These are phyloP conservation scores for Acorus gramineus DNA, from an alignment of 106 monocot species.

Conservation along the genomic window DNA sequence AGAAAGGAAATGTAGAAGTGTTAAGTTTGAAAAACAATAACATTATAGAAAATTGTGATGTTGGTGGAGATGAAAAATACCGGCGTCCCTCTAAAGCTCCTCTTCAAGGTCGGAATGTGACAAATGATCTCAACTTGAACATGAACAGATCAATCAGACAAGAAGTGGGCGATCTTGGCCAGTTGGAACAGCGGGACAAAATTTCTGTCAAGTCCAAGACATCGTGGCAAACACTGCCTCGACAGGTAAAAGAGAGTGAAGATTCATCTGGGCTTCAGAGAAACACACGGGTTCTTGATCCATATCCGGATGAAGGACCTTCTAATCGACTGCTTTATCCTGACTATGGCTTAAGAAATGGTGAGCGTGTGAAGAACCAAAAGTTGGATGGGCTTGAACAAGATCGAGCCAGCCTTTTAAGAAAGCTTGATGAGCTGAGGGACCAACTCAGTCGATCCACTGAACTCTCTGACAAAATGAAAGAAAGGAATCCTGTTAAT, in stretches of 20 bases:
- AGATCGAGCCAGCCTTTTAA: constrained; percentile 60
- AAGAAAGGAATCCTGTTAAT: constrained; percentile 14
- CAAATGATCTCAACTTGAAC: too few relatives aligned
- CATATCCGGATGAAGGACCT: constrained; percentile 43
- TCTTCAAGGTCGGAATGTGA: too few relatives aligned
- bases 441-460: constrained; percentile 68
- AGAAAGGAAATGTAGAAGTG: constrained; percentile 4
- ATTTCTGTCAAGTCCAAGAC: constrained; percentile 2
- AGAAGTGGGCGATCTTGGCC: constrained; percentile 12
- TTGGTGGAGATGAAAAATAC: constrained; percentile 11
- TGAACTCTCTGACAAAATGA: constrained; percentile 37
- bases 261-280: constrained; percentile 2
- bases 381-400: constrained; percentile 31
- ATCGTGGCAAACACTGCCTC: constrained; percentile 4
- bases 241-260: constrained; percentile 11
- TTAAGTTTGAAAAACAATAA: constrained; percentile 7
- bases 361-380: constrained; percentile 6
- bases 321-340: constrained; percentile 25
- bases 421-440: constrained; percentile 83
- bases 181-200: constrained; percentile 12
- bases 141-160: background rate
- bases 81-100: constrained; percentile 15
- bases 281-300: constrained; percentile 8
- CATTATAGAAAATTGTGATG: constrained; percentile 7
- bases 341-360: background rate